Evolutionary conservation across 495 filamentous ascomycete species (phyloP).

Genomic region (Penicillium lagena): DNA sequence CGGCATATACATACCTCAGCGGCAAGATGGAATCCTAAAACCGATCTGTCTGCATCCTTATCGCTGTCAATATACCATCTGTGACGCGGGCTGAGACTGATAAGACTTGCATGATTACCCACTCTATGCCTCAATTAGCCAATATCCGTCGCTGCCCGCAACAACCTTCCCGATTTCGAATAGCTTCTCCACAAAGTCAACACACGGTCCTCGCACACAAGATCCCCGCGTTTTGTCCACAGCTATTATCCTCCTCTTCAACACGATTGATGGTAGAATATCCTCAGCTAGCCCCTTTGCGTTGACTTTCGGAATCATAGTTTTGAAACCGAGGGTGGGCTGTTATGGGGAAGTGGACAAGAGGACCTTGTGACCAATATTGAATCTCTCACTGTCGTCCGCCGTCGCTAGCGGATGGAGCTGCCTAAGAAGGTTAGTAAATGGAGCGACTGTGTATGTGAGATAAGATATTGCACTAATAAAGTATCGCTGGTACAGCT

Average conservation of each 20-base stretch:
- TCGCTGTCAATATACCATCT: too few species aligned
- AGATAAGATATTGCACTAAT: slow-evolving; percentile 10
- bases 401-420: slow-evolving; percentile 14
- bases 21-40: too few species aligned
- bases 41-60: too few species aligned
- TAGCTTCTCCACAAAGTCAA: slow-evolving; percentile 12
- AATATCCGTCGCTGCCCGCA: slow-evolving; percentile 6
- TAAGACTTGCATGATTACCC: not conserved
- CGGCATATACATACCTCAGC: too few species aligned
- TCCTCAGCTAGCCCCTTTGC: too few species aligned
- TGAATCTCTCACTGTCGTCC: not conserved
- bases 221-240: not conserved
- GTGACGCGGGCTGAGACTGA: not conserved
- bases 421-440: slow-evolving; percentile 18
- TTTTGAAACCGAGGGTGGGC: not conserved
- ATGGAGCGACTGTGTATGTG: not conserved
- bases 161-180: slow-evolving; percentile 16
- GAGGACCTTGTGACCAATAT: not conserved
- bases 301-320: too few species aligned
- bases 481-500: slow-evolving; percentile 5
- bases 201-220: not conserved
- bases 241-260: not conserved
- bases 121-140: not conserved
- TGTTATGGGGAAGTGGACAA: not conserved
- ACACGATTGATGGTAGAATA: not conserved